Conservation (phyloP, 2,329 filamentous ascomycete species). For the Trichoderma endophyticum region DNA sequence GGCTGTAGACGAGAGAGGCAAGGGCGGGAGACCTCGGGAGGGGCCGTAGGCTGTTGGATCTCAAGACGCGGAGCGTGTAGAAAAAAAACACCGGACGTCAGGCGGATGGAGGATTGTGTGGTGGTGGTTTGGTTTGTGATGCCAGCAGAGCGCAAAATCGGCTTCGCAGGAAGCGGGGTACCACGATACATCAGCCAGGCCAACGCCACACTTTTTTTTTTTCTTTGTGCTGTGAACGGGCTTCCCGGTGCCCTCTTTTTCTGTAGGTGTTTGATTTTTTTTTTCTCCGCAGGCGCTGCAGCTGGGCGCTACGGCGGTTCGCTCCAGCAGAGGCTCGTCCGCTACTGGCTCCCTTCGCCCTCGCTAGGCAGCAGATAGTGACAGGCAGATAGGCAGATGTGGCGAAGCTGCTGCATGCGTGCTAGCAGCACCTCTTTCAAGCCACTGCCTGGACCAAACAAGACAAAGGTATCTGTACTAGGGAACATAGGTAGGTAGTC, state of each 20-base stretch:
- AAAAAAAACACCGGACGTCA: neutral
- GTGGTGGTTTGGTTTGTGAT: slow-evolving; percentile 19
- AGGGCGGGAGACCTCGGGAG: neutral
- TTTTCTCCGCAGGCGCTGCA: slow-evolving; percentile 10
- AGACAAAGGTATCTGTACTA: neutral
- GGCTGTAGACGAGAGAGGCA: neutral
- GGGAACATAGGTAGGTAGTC: too few species aligned
- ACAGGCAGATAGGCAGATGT: slow-evolving; percentile 10
- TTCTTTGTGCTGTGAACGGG: neutral
- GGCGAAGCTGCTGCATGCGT: slow-evolving; percentile 14
- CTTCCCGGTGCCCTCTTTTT: neutral
- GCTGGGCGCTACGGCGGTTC: slow-evolving; percentile 2
- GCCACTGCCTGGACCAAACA: neutral
- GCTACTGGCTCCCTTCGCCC: neutral
- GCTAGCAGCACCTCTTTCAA: neutral
- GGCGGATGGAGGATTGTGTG: slow-evolving; percentile 7
- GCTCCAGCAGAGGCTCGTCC: neutral
- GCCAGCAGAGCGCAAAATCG: slow-evolving; percentile 20
- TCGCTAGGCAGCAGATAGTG: neutral
- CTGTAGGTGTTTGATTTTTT: neutral
- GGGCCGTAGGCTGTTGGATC: slow-evolving; percentile 8
- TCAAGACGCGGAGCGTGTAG: neutral
- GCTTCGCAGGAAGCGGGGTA: slow-evolving; percentile 21
- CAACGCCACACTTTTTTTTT: slow-evolving; percentile 17
- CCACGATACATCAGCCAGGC: slow-evolving; percentile 14